Evolutionary conservation across 2,329 filamentous ascomycete species (phyloP).

Genomic region (Exophiala xenobiotica): DNA sequence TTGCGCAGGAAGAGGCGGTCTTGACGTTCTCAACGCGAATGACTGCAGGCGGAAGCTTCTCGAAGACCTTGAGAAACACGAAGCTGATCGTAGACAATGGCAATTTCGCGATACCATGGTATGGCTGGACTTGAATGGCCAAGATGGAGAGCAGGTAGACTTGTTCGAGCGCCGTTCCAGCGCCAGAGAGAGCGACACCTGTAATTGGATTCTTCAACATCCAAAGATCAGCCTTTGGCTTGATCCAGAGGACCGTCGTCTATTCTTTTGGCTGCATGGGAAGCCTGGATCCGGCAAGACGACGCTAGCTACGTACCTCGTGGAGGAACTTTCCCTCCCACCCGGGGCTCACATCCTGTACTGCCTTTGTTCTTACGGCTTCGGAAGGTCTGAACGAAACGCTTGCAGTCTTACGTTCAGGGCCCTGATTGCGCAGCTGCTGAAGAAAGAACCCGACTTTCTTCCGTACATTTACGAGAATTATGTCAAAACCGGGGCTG

Average conservation of each 20-base stretch:
- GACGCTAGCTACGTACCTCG: background rate
- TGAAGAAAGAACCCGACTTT: constrained; percentile 27
- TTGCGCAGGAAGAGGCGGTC: constrained; percentile 15
- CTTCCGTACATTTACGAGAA: constrained; percentile 31
- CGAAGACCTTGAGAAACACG: constrained; percentile 9
- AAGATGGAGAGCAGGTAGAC: constrained; percentile 28
- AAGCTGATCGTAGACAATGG: constrained; percentile 3
- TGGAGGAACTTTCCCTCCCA: background rate
- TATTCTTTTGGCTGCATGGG: constrained; percentile 14
- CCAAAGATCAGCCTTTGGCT: constrained; percentile 23
- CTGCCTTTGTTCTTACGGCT: constrained; percentile 13
- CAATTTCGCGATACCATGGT: constrained; percentile 9
- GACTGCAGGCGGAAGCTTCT: constrained; percentile 21
- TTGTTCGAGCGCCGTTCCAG: constrained; percentile 13
- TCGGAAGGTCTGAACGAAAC: constrained; percentile 15
- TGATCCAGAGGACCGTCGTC: constrained; percentile 9
- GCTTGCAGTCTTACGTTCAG: constrained; percentile 1
- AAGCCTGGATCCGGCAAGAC: constrained; percentile 1
- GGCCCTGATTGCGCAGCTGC: constrained; percentile 29
- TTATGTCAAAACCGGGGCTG: constrained; percentile 22
- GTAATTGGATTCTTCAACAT: constrained; percentile 31
- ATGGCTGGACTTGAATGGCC: constrained; percentile 23
- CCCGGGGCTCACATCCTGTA: constrained; percentile 6
- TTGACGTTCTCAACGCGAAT: constrained; percentile 21
- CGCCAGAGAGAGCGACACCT: constrained; percentile 21